Percentiles rank a stretch among this genome's conserved stretches.
Evolutionary conservation across 2,329 filamentous ascomycete species (phyloP).

Genomic region (Monilinia polystroma): DNA sequence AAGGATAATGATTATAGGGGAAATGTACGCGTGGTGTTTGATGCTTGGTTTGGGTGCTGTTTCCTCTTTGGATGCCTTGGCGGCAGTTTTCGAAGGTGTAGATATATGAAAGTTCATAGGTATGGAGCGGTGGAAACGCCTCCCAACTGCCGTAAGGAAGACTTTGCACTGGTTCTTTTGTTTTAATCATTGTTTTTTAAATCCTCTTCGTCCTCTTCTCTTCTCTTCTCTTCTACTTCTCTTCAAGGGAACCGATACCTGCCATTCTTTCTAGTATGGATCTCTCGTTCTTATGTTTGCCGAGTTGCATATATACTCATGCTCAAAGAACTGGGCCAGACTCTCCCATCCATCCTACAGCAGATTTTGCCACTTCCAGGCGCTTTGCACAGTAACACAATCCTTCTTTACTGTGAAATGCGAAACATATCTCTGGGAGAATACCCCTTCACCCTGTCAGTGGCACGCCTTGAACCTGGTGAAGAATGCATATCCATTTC

Average conservation of each 20-base stretch:
- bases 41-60: background rate
- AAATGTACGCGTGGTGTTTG: background rate
- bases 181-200: background rate
- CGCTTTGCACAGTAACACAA: background rate
- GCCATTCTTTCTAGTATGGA: background rate
- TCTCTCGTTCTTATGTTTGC: background rate
- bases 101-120: background rate
- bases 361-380: background rate
- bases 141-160: background rate
- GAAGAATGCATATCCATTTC: conserved; percentile 20
- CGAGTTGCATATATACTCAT: background rate
- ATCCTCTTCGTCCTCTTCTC: background rate
- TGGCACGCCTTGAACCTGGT: background rate
- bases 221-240: background rate
- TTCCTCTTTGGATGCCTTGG: background rate
- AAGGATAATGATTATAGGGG: background rate
- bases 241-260: background rate
- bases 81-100: background rate
- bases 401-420: too few relatives aligned
- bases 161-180: background rate
- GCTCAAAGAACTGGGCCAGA: background rate
- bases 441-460: background rate
- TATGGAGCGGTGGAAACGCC: background rate
- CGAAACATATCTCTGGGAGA: background rate
- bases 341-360: background rate